Conservation (phyloP, 192 early-diverging fungal genomes). For the Backusella psychrophila region DNA sequence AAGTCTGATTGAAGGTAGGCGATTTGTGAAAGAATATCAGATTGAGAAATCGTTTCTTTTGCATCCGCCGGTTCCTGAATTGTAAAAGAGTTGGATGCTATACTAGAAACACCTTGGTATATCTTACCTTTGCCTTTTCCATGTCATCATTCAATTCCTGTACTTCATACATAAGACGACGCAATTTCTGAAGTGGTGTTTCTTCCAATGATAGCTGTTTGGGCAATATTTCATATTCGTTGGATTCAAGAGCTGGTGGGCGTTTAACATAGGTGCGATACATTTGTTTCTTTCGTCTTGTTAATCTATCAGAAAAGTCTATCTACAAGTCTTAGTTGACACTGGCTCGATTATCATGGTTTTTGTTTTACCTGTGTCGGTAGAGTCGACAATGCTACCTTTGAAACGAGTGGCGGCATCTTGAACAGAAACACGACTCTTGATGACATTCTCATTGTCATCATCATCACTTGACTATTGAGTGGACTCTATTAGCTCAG, state of each 20-base stretch:
- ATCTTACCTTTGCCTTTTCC: slow-evolving; percentile 52
- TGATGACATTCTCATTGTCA: slow-evolving; percentile 58
- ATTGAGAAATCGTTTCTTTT: slow-evolving; percentile 43
- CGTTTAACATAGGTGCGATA: slow-evolving; percentile 54
- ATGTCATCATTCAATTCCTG: slow-evolving; percentile 77
- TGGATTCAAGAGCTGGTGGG: slow-evolving; percentile 45
- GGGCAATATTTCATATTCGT: slow-evolving; percentile 54
- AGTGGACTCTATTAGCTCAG: too few species aligned
- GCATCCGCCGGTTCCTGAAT: slow-evolving; percentile 15
- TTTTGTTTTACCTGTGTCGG: slow-evolving; percentile 46
- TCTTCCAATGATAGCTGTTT: slow-evolving; percentile 56
- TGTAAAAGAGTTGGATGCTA: neutral
- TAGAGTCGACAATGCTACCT: slow-evolving; percentile 46
- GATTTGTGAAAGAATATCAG: slow-evolving; percentile 48
- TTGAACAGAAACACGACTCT: slow-evolving; percentile 47
- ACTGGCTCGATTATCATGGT: neutral
- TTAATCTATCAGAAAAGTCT: slow-evolving; percentile 60
- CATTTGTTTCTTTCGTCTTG: slow-evolving; percentile 56
- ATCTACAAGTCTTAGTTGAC: neutral
- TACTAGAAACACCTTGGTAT: neutral
- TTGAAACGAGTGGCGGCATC: slow-evolving; percentile 61
- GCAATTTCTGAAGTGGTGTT: slow-evolving; percentile 70
- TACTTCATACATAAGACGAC: slow-evolving; percentile 79
- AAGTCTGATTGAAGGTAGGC: slow-evolving; percentile 52
- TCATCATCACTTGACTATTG: slow-evolving; percentile 40